Evolutionary conservation across 768 basidiomycete genomes (phyloP).

Genomic region (Lentinula sp.): DNA sequence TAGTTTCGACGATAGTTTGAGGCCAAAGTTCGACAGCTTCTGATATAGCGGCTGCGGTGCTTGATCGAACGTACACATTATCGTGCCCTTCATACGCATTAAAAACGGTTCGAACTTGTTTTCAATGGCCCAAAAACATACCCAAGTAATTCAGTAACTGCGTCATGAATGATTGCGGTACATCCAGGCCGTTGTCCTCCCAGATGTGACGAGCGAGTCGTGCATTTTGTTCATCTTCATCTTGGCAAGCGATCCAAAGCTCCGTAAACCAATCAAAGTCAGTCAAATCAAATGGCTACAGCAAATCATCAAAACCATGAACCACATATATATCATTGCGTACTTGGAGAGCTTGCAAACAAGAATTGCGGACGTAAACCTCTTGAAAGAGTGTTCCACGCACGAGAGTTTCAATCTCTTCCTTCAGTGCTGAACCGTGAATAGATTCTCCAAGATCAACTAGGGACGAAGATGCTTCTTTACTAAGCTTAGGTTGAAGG

Average conservation of each 20-base stretch:
- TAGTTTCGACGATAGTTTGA: constrained; percentile 37
- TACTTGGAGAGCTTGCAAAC: constrained; percentile 88
- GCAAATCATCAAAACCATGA: neutral
- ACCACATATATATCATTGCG: neutral
- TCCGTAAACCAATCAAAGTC: constrained; percentile 91
- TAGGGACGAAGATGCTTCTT: constrained; percentile 77
- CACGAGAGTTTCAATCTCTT: constrained; percentile 64
- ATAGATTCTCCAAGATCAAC: constrained; percentile 80
- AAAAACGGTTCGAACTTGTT: neutral
- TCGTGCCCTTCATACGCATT: constrained; percentile 55
- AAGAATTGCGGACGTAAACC: constrained; percentile 80
- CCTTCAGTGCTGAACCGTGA: constrained; percentile 49
- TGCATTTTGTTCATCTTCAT: constrained; percentile 81
- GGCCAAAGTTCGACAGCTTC: constrained; percentile 75
- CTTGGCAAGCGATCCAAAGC: constrained; percentile 85
- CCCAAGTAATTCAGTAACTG: constrained; percentile 66
- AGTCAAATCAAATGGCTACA: constrained; percentile 87
- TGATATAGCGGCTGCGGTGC: constrained; percentile 66
- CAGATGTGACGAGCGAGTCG: constrained; percentile 76
- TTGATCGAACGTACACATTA: constrained; percentile 72
- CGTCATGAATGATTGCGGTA: constrained; percentile 59
- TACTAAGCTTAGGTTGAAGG: constrained; percentile 73
- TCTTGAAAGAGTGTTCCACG: constrained; percentile 79
- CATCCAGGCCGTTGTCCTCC: constrained; percentile 95
- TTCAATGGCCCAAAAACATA: constrained; percentile 23